Base-by-base conservation (phyloP, 768 basidiomycete species). In the Phanerodontia chrysosporium region DNA sequence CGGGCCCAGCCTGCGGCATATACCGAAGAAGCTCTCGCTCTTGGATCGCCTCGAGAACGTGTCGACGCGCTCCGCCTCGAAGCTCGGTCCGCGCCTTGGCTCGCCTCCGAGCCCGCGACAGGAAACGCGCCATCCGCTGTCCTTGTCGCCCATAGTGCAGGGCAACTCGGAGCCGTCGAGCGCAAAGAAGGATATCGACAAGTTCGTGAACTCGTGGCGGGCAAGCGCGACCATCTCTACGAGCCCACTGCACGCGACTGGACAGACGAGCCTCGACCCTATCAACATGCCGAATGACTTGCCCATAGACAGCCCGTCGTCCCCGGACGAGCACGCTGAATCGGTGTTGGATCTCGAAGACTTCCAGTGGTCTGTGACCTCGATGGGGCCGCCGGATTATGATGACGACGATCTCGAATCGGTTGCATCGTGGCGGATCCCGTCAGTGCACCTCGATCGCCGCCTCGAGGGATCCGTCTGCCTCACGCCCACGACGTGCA, bases 341-440 rank as follows among this genome's bases (percentile, higher is more conserved):
- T 73, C 76, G 13, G 79, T 79, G 59, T 72, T 87, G 55, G 79
- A 86, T 62, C 70, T 86, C 28, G 83, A 83, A 45, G 88, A 90
- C 62, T 91, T 80, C 65, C 67, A 78, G 9, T 91, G 87, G 85
- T 88, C 87, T 9, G 76, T 83, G 25, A 85, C 86, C 8, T 89
- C 89, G 7, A 70, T 72, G 2, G 89, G 89, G n/a, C 89, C 89
- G 22, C 73, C 72, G 5, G 70, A 72, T 13, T 68, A 70, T 30
- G 60, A 57, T 16, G 78, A 78, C 51, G 70, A 71, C 52, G 76
- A 77, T 45, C 68, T 73, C 13, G 68, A 75, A 30, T 79, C 79
- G 2, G 69, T 74, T 12, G 53, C 70, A 7, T 74, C 76, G 10
- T 75, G 71, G 61, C 71, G 72, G 59, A 66, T 77, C 36, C 76